Evolutionary conservation across 2,329 filamentous ascomycete genomes (phyloP).

Genomic region (Fusarium caatingaense): DNA sequence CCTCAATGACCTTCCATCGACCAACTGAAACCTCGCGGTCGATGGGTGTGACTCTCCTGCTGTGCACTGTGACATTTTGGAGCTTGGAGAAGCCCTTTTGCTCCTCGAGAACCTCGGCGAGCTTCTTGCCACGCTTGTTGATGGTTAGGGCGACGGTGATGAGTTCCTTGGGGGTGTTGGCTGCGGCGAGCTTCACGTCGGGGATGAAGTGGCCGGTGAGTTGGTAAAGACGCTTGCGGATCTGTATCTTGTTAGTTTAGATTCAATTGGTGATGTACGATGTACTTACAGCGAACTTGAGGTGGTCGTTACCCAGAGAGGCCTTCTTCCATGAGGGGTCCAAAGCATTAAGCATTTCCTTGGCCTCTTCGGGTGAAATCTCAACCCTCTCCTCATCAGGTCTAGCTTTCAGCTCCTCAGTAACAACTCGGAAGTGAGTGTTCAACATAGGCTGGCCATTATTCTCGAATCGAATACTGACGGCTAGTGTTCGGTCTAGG

Average conservation of each 20-base stretch:
- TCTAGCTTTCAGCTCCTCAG: constrained; percentile 49
- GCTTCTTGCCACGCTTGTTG: constrained; percentile 68
- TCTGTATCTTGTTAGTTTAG: constrained; percentile 60
- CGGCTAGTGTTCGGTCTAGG: constrained; percentile 50
- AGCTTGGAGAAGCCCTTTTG: constrained; percentile 61
- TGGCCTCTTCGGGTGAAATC: constrained; percentile 55
- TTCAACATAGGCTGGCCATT: constrained; percentile 56
- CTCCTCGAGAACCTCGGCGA: constrained; percentile 69
- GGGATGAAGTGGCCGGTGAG: constrained; percentile 81
- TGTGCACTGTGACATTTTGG: constrained; percentile 77
- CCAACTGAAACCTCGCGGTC: constrained; percentile 79
- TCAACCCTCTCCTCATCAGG: constrained; percentile 40
- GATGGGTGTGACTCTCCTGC: constrained; percentile 73
- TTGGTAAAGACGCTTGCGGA: constrained; percentile 83
- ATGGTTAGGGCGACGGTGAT: constrained; percentile 64
- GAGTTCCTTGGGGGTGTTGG: constrained; percentile 65
- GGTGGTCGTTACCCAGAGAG: constrained; percentile 63
- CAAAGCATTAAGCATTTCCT: constrained; percentile 58
- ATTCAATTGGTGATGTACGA: not conserved
- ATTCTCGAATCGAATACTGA: constrained; percentile 55
- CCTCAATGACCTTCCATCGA: constrained; percentile 82
- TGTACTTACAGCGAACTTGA: constrained; percentile 79
- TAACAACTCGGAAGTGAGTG: constrained; percentile 53
- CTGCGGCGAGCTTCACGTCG: constrained; percentile 72
- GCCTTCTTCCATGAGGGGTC: constrained; percentile 68